Evolutionary conservation across 2,329 filamentous ascomycete species (phyloP), one percentile per base, ranked within the genome.

Genomic region (Biscogniauxia mediterranea): DNA sequence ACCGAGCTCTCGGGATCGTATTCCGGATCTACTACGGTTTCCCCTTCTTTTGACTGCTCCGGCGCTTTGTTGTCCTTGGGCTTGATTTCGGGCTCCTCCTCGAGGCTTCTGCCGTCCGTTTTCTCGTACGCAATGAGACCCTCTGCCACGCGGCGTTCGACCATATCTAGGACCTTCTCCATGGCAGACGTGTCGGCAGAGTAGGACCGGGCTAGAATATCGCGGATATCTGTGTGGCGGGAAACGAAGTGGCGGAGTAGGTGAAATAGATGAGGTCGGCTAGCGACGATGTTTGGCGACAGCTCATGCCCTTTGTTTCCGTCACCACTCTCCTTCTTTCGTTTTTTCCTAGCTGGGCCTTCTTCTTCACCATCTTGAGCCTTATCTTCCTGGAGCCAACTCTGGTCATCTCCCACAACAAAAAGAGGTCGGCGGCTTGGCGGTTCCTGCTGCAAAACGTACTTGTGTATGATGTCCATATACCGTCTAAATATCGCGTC

Each of bases 181-280:
- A 91, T 93, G 0, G 85, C 87, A 0, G 83, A 79, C 58, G 98
- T 86, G 68, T 96, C 90, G 42, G 90, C 90, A 13, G 85, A 81
- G 20, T 83, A 79, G 17, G 83, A 85, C 63, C 81, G 82, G 0
- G 92, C 93, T 1, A 99, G 83, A n/a, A 89, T 85, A 73, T 98
- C 92, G 32, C 95, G 86, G 32, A 98, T 87, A 67, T 95, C 84
- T 23, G 91, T 93, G 76, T 97, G 91, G 64, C 83, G 84, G 1
- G 88, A 82, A 38, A 99, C 88, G 23, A 98, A 84, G 32, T 94
- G 88, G 17, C 94, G 86, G 21, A 98, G 84, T 25, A 99, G 84
- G 74, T 96, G 91, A 81, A 99, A 99, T 52, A 97, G 85, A 75
- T 99, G 95, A 0, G 92, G 87, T 75, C 98, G 93, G 83, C 97